Base-by-base conservation (phyloP, 352 stramenopile genomes). In the Phytopythium ostracodes region DNA sequence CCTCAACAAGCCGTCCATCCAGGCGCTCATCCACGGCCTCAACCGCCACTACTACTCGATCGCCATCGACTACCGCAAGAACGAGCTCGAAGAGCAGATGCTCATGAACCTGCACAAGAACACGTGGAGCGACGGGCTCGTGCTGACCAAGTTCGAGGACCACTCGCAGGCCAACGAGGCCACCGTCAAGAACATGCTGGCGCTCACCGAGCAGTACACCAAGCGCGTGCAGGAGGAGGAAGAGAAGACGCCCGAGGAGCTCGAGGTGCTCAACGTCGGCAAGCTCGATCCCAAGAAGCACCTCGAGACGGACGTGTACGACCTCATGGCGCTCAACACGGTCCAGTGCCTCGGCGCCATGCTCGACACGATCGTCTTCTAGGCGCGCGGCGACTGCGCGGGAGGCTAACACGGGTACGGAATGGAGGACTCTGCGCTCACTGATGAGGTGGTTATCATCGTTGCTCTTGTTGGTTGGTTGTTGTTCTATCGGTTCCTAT, bases 21-120 rank as follows among this genome's bases (percentile, higher is more conserved):
- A 99, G 75, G 97, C 97, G 1, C 75, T 99, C 44, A 99, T 99
- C 68, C 98, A 99, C 76, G 98, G 98, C 10, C 83, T 99, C 20
- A 99, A 99, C 78, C 82, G 96, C 60, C 96, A 99, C 74, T 99
- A 99, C 82, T 99, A 99, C 78, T 98, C 88, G 33, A 98, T 99
- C 62, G 92, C 82, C 29, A 95, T 96, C 68, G 96, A 98, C 77
- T 99, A 98, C 82, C 87, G 97, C 56, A 99, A 99, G 85, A 99
- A 99, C 79, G 97, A 99, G 66, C 83, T 99, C 7, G 98, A 99
- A 76, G 97, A 99, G 77, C 96, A 99, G 77, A 99, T 99, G 97
- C 87, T 99, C 17, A 98, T 98, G 91, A 99, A 99, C 77, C 72
- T 99, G 59, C 91, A 99, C 85, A 98, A 98, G 68, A 96, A 97